A percentile compares a stretch with the other conserved stretches of the same genome.
Evolutionary conservation across 169 alveolate genomes (phyloP).

Genomic region (Cryptosporidium tyzzeri): DNA sequence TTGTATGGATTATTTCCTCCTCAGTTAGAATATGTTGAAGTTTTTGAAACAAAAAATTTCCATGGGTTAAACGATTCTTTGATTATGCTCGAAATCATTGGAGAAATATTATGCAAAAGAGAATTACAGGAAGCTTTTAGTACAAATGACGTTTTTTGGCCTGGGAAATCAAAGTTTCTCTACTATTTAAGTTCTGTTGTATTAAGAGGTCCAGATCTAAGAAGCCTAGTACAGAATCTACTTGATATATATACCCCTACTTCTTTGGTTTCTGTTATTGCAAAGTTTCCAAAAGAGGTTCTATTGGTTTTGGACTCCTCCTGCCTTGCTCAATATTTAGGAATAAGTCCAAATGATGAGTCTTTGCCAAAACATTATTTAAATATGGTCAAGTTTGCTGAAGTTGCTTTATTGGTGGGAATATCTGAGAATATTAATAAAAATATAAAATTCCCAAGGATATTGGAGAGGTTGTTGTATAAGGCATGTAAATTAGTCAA

Average conservation of each 20-base stretch:
- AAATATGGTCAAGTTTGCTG: conserved; percentile 33
- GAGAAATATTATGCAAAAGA: conserved; percentile 41
- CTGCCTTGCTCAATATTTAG: conserved; percentile 14
- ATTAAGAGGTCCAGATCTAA: conserved; percentile 41
- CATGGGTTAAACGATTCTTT: conserved; percentile 41
- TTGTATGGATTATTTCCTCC: conserved; percentile 33
- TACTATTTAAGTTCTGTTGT: conserved; percentile 16
- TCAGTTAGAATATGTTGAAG: not conserved
- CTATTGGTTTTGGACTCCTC: conserved; percentile 20
- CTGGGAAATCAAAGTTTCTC: conserved; percentile 33
- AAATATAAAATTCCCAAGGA: conserved; percentile 31
- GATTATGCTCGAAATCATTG: conserved; percentile 34
- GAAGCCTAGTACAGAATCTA: not conserved
- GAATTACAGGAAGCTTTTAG: conserved; percentile 27
- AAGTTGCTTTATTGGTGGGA: conserved; percentile 40
- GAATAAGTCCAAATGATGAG: conserved; percentile 14
- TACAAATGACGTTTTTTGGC: conserved; percentile 36
- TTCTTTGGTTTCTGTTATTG: conserved; percentile 24
- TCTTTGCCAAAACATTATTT: conserved; percentile 17
- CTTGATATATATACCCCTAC: conserved; percentile 35
- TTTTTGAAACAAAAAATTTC: conserved; percentile 13
- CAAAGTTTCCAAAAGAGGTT: conserved; percentile 17
- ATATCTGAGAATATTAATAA: conserved; percentile 37
- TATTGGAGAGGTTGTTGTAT: conserved; percentile 29
- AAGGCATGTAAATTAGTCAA: conserved; percentile 36